Evolutionary conservation across 768 basidiomycete species (phyloP).

Genomic region (Calocera cornea): DNA sequence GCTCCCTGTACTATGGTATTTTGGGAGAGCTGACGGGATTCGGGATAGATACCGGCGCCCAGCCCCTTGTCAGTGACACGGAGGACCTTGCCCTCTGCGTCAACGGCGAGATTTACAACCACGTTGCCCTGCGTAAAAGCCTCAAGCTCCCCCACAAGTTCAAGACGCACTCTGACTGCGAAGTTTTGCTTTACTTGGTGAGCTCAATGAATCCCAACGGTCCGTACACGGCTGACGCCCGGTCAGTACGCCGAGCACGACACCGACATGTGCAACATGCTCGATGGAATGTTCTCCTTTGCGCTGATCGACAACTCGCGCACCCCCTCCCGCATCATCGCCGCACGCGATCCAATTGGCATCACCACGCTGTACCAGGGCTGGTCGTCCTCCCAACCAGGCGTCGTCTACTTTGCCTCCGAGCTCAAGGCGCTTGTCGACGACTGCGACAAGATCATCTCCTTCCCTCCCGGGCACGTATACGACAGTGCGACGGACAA

Average conservation of each 20-base stretch:
- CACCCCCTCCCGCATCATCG: constrained; percentile 78
- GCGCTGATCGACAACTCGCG: constrained; percentile 89
- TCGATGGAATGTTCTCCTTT: constrained; percentile 99
- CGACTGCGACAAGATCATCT: constrained; percentile 86
- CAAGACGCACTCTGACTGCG: constrained; percentile 97
- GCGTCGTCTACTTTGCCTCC: constrained; percentile 80
- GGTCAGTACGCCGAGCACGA: constrained; percentile 70
- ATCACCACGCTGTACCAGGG: constrained; percentile 99
- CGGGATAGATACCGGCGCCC: constrained; percentile 77
- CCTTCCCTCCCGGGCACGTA: constrained; percentile 95
- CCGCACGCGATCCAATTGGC: constrained; percentile 92
- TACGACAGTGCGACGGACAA: constrained; percentile 75
- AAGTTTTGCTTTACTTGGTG: constrained; percentile 88
- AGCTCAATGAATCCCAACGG: constrained; percentile 14
- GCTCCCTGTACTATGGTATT: background rate
- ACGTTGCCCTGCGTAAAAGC: constrained; percentile 58
- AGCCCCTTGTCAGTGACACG: constrained; percentile 80
- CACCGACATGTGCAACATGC: constrained; percentile 56
- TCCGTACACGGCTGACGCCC: background rate
- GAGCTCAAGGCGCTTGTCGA: constrained; percentile 85
- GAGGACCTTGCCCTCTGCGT: constrained; percentile 75
- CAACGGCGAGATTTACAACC: constrained; percentile 99
- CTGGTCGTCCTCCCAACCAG: constrained; percentile 71
- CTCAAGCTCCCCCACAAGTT: constrained; percentile 58
- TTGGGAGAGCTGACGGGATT: background rate